Base-by-base conservation (phyloP, 1,284 basidiomycete species). In the Ganoderma sinense region DNA sequence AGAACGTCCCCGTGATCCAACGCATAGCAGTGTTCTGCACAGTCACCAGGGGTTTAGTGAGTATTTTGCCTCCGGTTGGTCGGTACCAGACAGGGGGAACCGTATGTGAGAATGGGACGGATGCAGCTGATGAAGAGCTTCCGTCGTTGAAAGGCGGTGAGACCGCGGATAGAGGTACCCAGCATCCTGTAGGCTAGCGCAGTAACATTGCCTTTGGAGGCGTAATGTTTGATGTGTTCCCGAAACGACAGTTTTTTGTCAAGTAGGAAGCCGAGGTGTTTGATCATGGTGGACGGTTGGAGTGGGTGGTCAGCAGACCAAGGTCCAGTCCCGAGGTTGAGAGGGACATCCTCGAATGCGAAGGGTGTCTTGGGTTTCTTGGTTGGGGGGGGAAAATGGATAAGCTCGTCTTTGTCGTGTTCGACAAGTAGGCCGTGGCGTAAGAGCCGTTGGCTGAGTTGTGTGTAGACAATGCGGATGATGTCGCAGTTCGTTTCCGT, bases 91-190 rank as follows among this genome's bases (percentile, higher is more conserved):
- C 13, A 36, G n/a, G 55, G 63, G 23, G 36, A 65, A 6, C 63
- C 63, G 40, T 65, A 65, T 13, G 53, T 65, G 13, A 65, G 40
- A 0, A 65, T 6, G 2, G 63, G 63, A 3, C 40, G 39, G 31
- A 58, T 26, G 36, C 63, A 65, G 1, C 36, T 56, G 0, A 29
- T 20, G 53, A 56, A 65, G 7, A 65, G 63, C 26, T n/a, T 39
- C 3, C 79, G 70, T 0, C 78, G 62, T 58, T 80, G 72, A 4
- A 55, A 20, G 6, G 79, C 78, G 11, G 70, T 70, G 1, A 84
- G 75, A 1, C 83, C 82, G 1, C 76, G 72, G 0, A 78, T 68
- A 1, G 82, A 82, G 75, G 84, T 84, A 3, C 80, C 79, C 0
- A 84, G 79, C 76, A 82, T 80, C 0, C 72, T 70, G 0, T 83